phyloP scores from a whole-genome alignment of 495 filamentous ascomycete genomes.

The Friedmanniomyces simplex region DNA sequence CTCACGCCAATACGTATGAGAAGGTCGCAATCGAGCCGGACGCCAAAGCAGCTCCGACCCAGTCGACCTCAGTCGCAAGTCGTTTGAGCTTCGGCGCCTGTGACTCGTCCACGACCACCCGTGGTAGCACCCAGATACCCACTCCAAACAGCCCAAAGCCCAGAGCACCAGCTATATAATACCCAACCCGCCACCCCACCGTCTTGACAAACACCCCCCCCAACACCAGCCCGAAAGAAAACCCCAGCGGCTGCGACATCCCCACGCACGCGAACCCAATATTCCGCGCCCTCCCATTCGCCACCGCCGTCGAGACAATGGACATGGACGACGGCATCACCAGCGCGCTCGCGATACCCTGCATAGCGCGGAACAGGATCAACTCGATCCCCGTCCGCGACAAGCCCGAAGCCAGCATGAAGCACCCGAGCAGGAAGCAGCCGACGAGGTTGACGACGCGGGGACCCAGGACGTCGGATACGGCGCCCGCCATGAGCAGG shows the following conservation, averaged over 20 bases:
- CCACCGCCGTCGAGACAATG: conserved; percentile 38
- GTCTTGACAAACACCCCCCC: conserved; percentile 42
- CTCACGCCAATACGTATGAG: conserved; percentile 23
- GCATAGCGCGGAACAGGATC: conserved; percentile 42
- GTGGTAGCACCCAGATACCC: conserved; percentile 32
- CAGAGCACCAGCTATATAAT: conserved; percentile 35
- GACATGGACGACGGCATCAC: conserved; percentile 43
- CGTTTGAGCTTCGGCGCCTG: conserved; percentile 7
- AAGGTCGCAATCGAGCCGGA: conserved; percentile 32
- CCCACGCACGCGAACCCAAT: conserved; percentile 44
- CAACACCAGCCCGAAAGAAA: conserved; percentile 43
- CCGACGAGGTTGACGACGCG: conserved; percentile 37
- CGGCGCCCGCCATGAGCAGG: conserved; percentile 39
- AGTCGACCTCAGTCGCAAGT: conserved; percentile 38
- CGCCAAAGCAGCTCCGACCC: conserved; percentile 38
- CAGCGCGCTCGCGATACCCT: conserved; percentile 41
- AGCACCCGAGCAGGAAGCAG: conserved; percentile 33
- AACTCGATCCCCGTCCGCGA: conserved; percentile 38
- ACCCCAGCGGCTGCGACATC: conserved; percentile 42
- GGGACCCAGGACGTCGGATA: conserved; percentile 43
- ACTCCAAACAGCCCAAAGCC: conserved; percentile 27
- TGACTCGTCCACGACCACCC: conserved; percentile 1
- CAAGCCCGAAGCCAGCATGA: conserved; percentile 39
- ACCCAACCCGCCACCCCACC: conserved; percentile 42
- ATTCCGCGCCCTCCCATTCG: conserved; percentile 38